phyloP scores from a whole-genome alignment of 164 flowering plant species.

The Tetracentron sinense region DNA sequence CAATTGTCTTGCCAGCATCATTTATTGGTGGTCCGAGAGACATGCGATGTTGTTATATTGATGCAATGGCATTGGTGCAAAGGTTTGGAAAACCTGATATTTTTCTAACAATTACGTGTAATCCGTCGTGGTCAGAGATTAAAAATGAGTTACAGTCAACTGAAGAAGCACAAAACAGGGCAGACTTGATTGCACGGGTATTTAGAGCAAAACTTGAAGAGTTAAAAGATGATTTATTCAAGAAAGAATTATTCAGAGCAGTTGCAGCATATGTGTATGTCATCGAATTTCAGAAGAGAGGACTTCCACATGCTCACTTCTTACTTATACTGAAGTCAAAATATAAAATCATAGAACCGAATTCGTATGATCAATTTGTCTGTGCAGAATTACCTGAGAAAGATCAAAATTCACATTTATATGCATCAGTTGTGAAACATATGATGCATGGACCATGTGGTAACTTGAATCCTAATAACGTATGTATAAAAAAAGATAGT shows the following conservation, averaged over 20 bases:
- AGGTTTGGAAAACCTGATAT: neutral
- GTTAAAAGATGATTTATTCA: slow-evolving; percentile 10
- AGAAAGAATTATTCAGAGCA: no score
- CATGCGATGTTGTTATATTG: slow-evolving; percentile 8
- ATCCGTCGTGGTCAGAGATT: slow-evolving; percentile 14
- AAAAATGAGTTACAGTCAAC: no score
- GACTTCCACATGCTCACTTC: no score
- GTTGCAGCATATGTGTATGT: no score
- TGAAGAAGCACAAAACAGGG: no score
- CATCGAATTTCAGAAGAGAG: no score
- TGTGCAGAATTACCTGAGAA: slow-evolving; percentile 14
- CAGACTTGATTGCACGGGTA: slow-evolving; percentile 17
- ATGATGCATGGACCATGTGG: slow-evolving; percentile 17
- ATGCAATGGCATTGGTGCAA: slow-evolving; percentile 21
- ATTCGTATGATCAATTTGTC: neutral
- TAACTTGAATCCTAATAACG: neutral
- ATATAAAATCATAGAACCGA: neutral
- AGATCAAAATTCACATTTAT: neutral
- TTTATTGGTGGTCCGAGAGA: slow-evolving; percentile 18
- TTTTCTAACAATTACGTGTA: slow-evolving; percentile 26
- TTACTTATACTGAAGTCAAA: slow-evolving; percentile 7
- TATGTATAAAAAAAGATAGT: slow-evolving; percentile 4
- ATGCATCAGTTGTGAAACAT: neutral
- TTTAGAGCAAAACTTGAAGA: slow-evolving; percentile 18
- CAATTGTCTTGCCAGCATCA: slow-evolving; percentile 10